Evolutionary conservation across 768 basidiomycete species (phyloP).

Genomic region (Lactifluus subvellereus): DNA sequence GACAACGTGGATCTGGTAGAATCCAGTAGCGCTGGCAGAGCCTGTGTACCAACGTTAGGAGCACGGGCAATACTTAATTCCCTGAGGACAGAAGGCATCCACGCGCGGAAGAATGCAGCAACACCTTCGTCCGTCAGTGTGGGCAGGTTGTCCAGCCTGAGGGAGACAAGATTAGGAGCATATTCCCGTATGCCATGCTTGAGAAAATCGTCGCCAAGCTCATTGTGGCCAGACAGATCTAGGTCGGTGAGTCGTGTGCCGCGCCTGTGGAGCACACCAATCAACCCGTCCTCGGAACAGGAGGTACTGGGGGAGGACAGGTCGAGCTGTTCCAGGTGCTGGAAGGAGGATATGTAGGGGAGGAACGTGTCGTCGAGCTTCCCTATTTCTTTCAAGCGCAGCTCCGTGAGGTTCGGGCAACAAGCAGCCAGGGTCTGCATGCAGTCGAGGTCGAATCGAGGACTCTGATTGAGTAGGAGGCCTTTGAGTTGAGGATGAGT

Average conservation of each 20-base stretch:
- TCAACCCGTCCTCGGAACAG: conserved; percentile 51
- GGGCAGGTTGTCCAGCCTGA: conserved; percentile 51
- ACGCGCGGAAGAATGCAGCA: conserved; percentile 57
- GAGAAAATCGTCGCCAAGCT: conserved; percentile 57
- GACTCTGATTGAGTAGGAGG: conserved; percentile 80
- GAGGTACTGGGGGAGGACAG: conserved; percentile 55
- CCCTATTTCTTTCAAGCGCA: conserved; percentile 77
- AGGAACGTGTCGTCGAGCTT: conserved; percentile 63
- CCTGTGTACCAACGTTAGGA: conserved; percentile 11
- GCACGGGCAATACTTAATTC: conserved; percentile 29
- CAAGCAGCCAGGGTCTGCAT: conserved; percentile 48
- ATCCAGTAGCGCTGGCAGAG: conserved; percentile 46
- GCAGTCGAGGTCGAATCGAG: conserved; percentile 74
- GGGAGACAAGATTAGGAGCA: conserved; percentile 41
- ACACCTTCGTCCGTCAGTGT: conserved; percentile 69
- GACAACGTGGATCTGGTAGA: conserved; percentile 60
- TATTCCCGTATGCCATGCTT: conserved; percentile 51
- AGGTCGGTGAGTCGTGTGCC: conserved; percentile 55
- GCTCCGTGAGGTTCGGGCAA: conserved; percentile 55
- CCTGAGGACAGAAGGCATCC: conserved; percentile 37
- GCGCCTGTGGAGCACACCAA: conserved; percentile 47
- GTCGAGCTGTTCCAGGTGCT: conserved; percentile 54
- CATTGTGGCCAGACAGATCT: conserved; percentile 63
- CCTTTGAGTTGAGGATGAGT: conserved; percentile 55
- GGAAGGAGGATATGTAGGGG: conserved; percentile 42